Base-by-base conservation (phyloP, 208 protist species). In the Porcisia deanei region DNA sequence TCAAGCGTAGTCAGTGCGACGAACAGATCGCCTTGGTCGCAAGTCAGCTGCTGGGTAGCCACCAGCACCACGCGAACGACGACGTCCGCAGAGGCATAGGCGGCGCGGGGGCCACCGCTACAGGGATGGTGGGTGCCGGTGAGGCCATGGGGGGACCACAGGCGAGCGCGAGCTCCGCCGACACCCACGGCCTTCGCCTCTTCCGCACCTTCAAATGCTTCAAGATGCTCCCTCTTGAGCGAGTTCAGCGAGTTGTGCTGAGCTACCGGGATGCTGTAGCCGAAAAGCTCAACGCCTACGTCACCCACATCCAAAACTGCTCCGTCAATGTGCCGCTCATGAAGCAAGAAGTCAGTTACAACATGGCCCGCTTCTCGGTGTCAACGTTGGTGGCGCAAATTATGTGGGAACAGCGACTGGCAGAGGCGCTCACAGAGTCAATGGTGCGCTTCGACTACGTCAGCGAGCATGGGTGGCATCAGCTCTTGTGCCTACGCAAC, bases 391-490 rank as follows among this genome's bases (percentile, higher is more conserved):
- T 91, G 14, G 91, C 81, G 5, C 85, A 87, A 61, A 86, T 97
- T 7, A 67, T 95, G 75, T 95, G 91, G 87, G 91, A 95, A 77
- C 75, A 80, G 49, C 85, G 87, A 20, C 71, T 97, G 60, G 78
- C 84, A 6, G 71, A 88, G 25, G 76, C 84, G 37, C 79, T 96
- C 41, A 85, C 88, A 49, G 71, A 87, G 34, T 90, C 83, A 73
- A 73, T 92, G 59, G 81, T 89, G 52, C 83, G 80, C 39, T 85
- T 85, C 52, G 91, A 97, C 81, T 92, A 86, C 67, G 85, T 95
- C 14, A 84, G 80, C 49, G 91, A 97, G 72, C 75, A 85, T 59
- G 94, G 94, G 52, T 97, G 94, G 92, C 91, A 96, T 67, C 89
- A 91, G 58, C 80, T 97, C 71, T 77, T 97, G n/a, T 81, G 81